phyloP scores from a whole-genome alignment of 371 early-diverging fungal species.

The Syncephalastrum sp. region DNA sequence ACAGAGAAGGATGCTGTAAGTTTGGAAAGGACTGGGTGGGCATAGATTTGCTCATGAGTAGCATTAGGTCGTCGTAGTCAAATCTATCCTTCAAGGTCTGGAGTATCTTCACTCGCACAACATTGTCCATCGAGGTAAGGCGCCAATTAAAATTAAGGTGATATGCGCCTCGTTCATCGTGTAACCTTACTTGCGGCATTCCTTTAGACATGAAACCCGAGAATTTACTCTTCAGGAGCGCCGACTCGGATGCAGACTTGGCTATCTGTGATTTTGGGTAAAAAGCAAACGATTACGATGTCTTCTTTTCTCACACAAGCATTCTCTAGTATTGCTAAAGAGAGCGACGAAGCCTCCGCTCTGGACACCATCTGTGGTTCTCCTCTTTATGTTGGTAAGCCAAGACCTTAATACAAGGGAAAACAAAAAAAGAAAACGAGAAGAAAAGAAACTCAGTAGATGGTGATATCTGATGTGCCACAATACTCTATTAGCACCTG shows the following conservation, averaged over 20 bases:
- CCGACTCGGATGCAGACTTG: slow-evolving; percentile 56
- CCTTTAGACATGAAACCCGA: slow-evolving; percentile 76
- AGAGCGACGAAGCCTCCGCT: slow-evolving; percentile 10
- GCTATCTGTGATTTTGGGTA: slow-evolving; percentile 70
- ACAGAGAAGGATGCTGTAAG: slow-evolving; percentile 80
- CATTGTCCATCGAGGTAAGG: slow-evolving; percentile 64
- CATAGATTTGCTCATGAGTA: no score
- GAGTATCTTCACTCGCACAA: slow-evolving; percentile 68
- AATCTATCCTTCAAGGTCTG: slow-evolving; percentile 59
- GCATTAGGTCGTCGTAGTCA: slow-evolving; percentile 51
- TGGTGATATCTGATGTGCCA: background rate
- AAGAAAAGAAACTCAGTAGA: background rate
- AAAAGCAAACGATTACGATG: background rate
- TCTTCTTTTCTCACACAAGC: background rate
- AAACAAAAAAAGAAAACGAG: no score
- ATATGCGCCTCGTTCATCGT: background rate
- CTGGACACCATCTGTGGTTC: slow-evolving; percentile 61
- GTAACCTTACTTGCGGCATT: background rate
- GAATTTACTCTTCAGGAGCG: slow-evolving; percentile 69
- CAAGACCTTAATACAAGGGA: background rate
- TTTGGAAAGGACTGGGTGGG: no score
- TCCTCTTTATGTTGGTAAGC: slow-evolving; percentile 49
- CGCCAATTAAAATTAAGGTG: background rate
- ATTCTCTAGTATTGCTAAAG: slow-evolving; percentile 6
- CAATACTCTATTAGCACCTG: slow-evolving; percentile 21